Evolutionary conservation across 2,329 filamentous ascomycete species (phyloP), one percentile per base, ranked within the genome.

Genomic region (Hymenoscyphus occultus): DNA sequence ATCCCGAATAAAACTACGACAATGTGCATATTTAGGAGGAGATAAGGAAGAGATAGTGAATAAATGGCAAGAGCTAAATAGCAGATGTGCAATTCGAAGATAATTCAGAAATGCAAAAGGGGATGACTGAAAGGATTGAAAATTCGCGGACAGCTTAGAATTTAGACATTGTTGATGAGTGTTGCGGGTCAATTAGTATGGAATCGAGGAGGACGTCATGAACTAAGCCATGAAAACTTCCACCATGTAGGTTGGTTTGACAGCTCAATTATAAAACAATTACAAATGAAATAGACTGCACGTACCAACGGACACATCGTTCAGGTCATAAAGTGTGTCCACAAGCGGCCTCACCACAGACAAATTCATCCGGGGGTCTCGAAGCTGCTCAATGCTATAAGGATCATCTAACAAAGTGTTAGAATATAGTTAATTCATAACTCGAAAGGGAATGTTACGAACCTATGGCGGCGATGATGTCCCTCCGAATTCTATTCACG

Each of bases 311-410:
- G 91, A 94, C 48, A 93, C 88, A 78, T 95, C 92, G 65, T 91
- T 84, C 65, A 88, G 83, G 71, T 91, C 87, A 74, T 92, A 95
- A 9, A 94, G 83, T 74, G 91, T 90, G 75, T 95, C 90, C n/a
- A 95, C 90, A 32, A 95, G 79, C 0, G 92, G 92, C 65, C 92
- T 85, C 22, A 95, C 88, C 56, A 95, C 88, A 1, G 89, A 69
- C 22, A 73, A 57, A 74, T 95, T 95, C 81, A 95, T 92, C 65
- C 91, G 85, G 63, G 92, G 88, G 75, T 92, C 90, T 72, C 89
- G 86, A 68, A 96, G 80, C 79, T 95, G 91, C 71, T 93, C 90
- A 64, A 90, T 80, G 64, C 86, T 91, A 73, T 87, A 87, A 31
- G 85, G 84, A 74, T 87, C 85, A 75, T 87, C 85, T 83, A 70